A percentile compares a stretch with the other conserved stretches of the same genome.
Evolutionary conservation across 345 rosid species (phyloP).

Genomic region (Eucalyptus viminalis): DNA sequence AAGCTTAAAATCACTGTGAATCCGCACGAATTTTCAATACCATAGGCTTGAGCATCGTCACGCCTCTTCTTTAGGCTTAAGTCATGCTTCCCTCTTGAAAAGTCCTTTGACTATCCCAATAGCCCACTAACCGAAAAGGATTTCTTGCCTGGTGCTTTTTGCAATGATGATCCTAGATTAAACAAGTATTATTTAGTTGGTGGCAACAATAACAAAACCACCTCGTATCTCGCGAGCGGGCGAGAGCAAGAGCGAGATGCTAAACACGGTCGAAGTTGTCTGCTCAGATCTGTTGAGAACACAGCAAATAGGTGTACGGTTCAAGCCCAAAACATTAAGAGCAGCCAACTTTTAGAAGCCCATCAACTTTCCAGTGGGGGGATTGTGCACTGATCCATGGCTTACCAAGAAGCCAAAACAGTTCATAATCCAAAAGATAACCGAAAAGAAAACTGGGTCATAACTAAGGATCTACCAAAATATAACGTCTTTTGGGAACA

Average conservation of each 20-base stretch:
- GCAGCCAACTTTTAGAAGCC: neutral
- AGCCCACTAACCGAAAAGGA: neutral
- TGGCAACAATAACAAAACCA: neutral
- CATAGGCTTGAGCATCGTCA: neutral
- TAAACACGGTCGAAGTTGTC: neutral
- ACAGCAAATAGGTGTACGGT: neutral
- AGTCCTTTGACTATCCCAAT: neutral
- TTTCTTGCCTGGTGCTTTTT: neutral
- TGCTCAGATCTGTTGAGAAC: neutral
- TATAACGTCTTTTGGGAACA: neutral
- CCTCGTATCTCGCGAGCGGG: neutral
- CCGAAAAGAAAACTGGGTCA: neutral
- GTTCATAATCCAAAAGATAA: neutral
- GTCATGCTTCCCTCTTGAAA: neutral
- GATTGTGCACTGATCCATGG: neutral
- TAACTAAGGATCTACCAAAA: neutral
- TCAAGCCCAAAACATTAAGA: neutral
- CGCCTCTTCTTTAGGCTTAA: neutral
- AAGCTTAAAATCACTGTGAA: neutral
- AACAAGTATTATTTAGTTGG: neutral
- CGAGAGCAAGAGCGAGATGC: neutral
- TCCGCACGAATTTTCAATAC: neutral
- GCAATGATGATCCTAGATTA: neutral
- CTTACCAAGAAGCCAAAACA: neutral
- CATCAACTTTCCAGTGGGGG: neutral